Base-by-base conservation (phyloP, 331 rosid genomes). In the Acacia concinna region DNA sequence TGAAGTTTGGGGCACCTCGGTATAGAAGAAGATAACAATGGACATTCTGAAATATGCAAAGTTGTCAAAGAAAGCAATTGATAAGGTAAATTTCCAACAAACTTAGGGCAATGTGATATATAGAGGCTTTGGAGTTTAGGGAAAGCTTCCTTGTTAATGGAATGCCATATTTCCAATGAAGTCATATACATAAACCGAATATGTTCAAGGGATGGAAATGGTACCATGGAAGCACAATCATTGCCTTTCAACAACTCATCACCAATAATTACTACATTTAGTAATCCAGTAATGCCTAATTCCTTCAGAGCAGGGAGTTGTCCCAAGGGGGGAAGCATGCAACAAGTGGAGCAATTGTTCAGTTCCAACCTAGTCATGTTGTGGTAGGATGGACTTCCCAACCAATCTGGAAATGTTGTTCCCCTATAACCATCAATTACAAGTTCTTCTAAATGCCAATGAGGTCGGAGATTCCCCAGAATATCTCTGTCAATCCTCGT, bases 391-490 rank as follows among this genome's bases (percentile, higher is more conserved):
- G 3, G 27, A 15, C 21, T 8, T 30, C 41, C 60, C 4, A 70
- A 28, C 75, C 75, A 71, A 71, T 47, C 23, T 1, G 75, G 75
- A 30, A 71, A 46, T 28, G 1, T 9, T 20, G 20, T 37, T 5
- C 40, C 73, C 15, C 31, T 34, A 2, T 79, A 71, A 8, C 32
- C 1, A 0, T 6, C 0, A 2, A 79, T 60, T 4, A 2, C 5
- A 5, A 79, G n/a, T 0, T 0, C 0, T 31, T 60, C 11, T 6
- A 79, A 7, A 15, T 5, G 32, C 31, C 27, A 21, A 43, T 79
- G 73, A 15, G 82, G 82, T 34, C 60, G 82, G 25, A 79, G 63
- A n/a, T 62, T 15, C 6, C 17, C 77, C 25, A 60, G 1, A 43
- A 79, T 79, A 57, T 70, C 64, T 56, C 18, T 44, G 13, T 70